Conservation (phyloP, 2,329 filamentous ascomycete species). For the Apiospora koreana region DNA sequence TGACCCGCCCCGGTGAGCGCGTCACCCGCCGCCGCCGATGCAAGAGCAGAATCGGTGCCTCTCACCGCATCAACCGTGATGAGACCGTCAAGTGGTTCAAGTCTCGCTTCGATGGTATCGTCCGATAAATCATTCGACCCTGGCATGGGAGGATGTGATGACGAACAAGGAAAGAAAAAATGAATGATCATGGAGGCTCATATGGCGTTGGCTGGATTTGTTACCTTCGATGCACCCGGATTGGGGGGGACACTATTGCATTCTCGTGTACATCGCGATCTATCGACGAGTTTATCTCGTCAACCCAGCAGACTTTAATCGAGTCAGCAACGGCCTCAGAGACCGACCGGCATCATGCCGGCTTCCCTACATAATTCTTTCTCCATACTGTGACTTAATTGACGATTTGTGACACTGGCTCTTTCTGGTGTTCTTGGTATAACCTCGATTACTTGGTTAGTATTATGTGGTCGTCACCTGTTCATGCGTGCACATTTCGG, state of each 20-base stretch:
- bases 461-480: background rate
- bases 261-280: constrained; percentile 41
- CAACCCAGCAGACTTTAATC: constrained; percentile 54
- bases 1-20: constrained; percentile 98
- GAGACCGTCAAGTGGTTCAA: constrained; percentile 98
- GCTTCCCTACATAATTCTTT: constrained; percentile 44
- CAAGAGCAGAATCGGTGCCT: constrained; percentile 82
- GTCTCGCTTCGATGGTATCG: constrained; percentile 93
- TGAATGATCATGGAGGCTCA: constrained; percentile 22
- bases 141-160: constrained; percentile 2
- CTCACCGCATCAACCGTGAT: constrained; percentile 89
- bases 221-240: constrained; percentile 2
- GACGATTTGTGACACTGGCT: background rate
- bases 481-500: background rate
- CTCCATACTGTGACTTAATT: constrained; percentile 2
- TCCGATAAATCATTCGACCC: constrained; percentile 70
- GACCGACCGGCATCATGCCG: constrained; percentile 71
- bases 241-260: background rate
- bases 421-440: too few relatives aligned
- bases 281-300: constrained; percentile 46
- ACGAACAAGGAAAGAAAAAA: constrained; percentile 13
- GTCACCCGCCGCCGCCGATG: constrained; percentile 91
- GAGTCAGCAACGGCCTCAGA: constrained; percentile 71
- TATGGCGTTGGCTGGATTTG: constrained; percentile 36
- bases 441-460: too few relatives aligned